Conservation (phyloP, 805 yeast species). For the Nakazawaea wickerhamii region DNA sequence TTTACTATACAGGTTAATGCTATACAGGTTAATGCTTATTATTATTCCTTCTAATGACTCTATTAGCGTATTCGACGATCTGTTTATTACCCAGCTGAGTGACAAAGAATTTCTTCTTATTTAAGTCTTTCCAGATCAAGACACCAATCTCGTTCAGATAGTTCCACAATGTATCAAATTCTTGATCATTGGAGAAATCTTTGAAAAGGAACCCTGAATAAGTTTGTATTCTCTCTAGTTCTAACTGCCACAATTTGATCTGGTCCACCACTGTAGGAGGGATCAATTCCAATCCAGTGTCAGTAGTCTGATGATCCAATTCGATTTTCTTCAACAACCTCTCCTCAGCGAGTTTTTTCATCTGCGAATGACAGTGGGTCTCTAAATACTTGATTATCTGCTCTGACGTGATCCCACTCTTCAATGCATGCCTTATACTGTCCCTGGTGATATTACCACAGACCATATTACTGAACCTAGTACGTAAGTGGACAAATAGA, state of each 20-base stretch:
- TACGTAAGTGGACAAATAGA: slow-evolving; percentile 76
- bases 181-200: slow-evolving; percentile 74
- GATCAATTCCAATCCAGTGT: slow-evolving; percentile 48
- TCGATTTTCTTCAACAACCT: slow-evolving; percentile 62
- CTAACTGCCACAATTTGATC: slow-evolving; percentile 92
- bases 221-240: slow-evolving; percentile 84
- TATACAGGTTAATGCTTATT: background rate
- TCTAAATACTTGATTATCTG: slow-evolving; percentile 87
- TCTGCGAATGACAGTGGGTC: slow-evolving; percentile 91
- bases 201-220: slow-evolving; percentile 84
- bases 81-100: slow-evolving; percentile 82
- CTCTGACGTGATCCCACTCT: slow-evolving; percentile 90
- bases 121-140: slow-evolving; percentile 76
- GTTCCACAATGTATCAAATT: slow-evolving; percentile 62
- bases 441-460: slow-evolving; percentile 92
- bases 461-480: slow-evolving; percentile 88
- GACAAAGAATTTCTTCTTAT: slow-evolving; percentile 72
- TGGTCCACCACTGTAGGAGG: slow-evolving; percentile 99
- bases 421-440: slow-evolving; percentile 76
- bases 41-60: slow-evolving; percentile 36
- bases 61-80: slow-evolving; percentile 84
- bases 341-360: slow-evolving; percentile 71
- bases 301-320: slow-evolving; percentile 46
- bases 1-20: background rate
- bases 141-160: slow-evolving; percentile 93